Evolutionary conservation across 306 rosid genomes (phyloP).

Genomic region (Prunus armeniaca): DNA sequence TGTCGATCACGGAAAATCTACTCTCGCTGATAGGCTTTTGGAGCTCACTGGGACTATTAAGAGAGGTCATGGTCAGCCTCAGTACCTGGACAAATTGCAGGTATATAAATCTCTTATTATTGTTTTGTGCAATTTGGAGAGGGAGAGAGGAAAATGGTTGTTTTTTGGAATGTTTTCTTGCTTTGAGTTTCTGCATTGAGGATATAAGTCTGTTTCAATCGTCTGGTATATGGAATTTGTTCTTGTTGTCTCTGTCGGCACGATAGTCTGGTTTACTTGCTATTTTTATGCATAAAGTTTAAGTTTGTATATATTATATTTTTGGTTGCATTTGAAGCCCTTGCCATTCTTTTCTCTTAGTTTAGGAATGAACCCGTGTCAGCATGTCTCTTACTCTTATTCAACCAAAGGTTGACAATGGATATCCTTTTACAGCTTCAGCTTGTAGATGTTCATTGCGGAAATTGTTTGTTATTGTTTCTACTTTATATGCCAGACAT

Average conservation of each 20-base stretch:
- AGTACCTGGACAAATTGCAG: conserved; percentile 85
- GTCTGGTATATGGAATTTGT: background rate
- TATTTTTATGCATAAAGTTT: background rate
- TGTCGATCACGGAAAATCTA: conserved; percentile 82
- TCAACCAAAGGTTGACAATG: background rate
- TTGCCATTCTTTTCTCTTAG: background rate
- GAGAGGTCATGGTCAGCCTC: conserved; percentile 92
- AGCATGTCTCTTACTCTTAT: too few relatives aligned
- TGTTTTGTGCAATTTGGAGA: background rate
- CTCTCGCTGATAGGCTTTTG: conserved; percentile 78
- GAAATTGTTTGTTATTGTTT: background rate
- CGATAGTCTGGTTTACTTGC: background rate
- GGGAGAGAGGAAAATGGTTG: conserved; percentile 1
- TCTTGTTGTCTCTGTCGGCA: background rate
- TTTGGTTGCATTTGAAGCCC: background rate
- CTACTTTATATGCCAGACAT: background rate
- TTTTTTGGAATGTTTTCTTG: conserved; percentile 5
- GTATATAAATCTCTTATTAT: conserved; percentile 25
- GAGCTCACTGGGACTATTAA: conserved; percentile 96
- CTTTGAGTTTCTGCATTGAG: background rate
- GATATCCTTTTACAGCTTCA: background rate
- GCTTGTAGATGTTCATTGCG: background rate
- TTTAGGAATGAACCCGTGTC: background rate
- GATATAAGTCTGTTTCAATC: background rate
- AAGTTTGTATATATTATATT: background rate